Base-by-base conservation (phyloP, 1,139 yeast genomes). In the Zygoascus meyerae region DNA sequence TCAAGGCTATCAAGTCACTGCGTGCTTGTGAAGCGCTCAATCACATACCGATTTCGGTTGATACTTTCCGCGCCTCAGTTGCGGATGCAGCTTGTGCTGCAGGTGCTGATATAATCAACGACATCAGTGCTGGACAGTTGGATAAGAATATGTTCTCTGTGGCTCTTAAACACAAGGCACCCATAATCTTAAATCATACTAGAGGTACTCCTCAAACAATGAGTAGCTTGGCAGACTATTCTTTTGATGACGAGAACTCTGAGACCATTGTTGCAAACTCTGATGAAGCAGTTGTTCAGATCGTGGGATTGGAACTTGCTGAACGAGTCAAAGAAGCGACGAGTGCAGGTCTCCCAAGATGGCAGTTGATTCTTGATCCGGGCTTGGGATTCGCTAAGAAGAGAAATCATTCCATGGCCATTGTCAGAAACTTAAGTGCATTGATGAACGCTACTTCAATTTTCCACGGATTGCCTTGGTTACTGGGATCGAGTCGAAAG, bases 341-440 rank as follows among this genome's bases (percentile, higher is more conserved):
- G 43, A 61, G 58, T 0, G 68, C 67, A 0, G 96, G 96, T 1
- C 78, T 92, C 1, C 73, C 73, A 49, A 79, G 94, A 63, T 92
- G 97, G 96, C 97, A 92, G 65, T 69, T 92, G 2, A 80, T 94
- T 14, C 62, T 89, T 10, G 99, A 92, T 64, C 98, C 99, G 0
- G 98, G 98, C 1, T 68, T 92, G 45, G 98, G 98, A 1, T 92
- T 92, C 67, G 97, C 97, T 16, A 92, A 92, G 63, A 74, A 73
- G 46, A 59, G 75, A 39, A 56, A 64, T 8, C 96, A 90, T 59
- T 92, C 90, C 62, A 57, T 90, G 39, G 73, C 75, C 10, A 57
- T 89, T 1, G 71, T 92, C 28, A 75, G 79, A 49, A 71, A 80
- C 48, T 73, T 84, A 2, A 48, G 48, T 4, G 53, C 51, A 26